Evolutionary conservation across 805 yeast genomes (phyloP).

Genomic region (Ogataea haglerorum): DNA sequence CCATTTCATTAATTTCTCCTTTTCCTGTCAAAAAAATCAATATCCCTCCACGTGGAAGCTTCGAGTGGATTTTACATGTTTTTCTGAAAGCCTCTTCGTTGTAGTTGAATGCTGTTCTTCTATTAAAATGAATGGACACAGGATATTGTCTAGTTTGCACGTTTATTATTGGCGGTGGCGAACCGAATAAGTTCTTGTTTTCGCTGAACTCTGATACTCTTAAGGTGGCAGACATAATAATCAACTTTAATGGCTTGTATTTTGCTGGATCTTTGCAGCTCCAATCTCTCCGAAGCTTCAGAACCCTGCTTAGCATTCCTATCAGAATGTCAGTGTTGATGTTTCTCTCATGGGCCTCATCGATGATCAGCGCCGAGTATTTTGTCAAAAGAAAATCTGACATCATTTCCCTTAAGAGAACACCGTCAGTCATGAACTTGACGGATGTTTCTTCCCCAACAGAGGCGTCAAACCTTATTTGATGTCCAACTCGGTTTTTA

Average conservation of each 20-base stretch:
- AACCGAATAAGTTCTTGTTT: slow-evolving; percentile 61
- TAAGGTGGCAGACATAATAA: slow-evolving; percentile 96
- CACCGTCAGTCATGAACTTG: slow-evolving; percentile 95
- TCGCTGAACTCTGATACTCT: slow-evolving; percentile 92
- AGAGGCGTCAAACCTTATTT: slow-evolving; percentile 75
- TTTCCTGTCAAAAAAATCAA: slow-evolving; percentile 92
- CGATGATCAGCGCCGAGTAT: slow-evolving; percentile 85
- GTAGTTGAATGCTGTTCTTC: slow-evolving; percentile 73
- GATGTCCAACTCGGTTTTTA: slow-evolving; percentile 69
- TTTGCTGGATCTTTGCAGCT: slow-evolving; percentile 44
- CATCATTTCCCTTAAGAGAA: slow-evolving; percentile 88
- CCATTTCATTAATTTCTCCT: slow-evolving; percentile 78
- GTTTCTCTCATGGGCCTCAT: slow-evolving; percentile 97
- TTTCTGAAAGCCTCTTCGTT: slow-evolving; percentile 83
- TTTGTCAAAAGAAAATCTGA: slow-evolving; percentile 74
- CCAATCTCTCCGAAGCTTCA: slow-evolving; percentile 62
- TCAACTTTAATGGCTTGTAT: slow-evolving; percentile 66
- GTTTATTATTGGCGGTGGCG: slow-evolving; percentile 81
- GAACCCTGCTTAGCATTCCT: slow-evolving; percentile 89
- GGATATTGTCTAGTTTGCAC: slow-evolving; percentile 95
- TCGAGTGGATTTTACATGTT: slow-evolving; percentile 79
- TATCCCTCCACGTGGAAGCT: slow-evolving; percentile 91
- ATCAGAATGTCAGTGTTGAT: slow-evolving; percentile 93
- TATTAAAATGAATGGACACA: slow-evolving; percentile 85
- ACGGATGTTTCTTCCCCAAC: slow-evolving; percentile 62